Base-by-base conservation (phyloP, 2,329 filamentous ascomycete species). In the Scleromitrula shiraiana region DNA sequence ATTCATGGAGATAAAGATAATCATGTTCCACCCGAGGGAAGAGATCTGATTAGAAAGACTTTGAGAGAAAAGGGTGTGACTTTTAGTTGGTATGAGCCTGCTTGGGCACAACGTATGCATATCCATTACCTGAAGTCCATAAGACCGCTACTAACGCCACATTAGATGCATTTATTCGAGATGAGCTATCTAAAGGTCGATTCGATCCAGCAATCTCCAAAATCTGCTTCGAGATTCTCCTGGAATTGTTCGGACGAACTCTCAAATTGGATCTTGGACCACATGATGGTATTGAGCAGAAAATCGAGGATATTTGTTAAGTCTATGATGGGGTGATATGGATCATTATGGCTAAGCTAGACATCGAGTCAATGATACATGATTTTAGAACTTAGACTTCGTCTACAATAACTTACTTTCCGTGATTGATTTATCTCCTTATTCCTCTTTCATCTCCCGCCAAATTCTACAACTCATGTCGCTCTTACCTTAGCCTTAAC, bases 1-100 rank as follows among this genome's bases (percentile, higher is more conserved):
- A 94, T 96, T 62, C 95, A 95, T 64, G 90, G 90, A 45, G 85
- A 94, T 67, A 82, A 85, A 64, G 90, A 96, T 66, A 95, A 82
- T 50, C 90, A 96, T 65, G 89, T 96, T 12, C 88, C 88, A 2
- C 80, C 88, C 30, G 78, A 78, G 33, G 90, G 90, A 2, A 76
- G 90, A 15, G 88, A 95, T 66, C 67, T 94, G 56, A 93, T 95
- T 64, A 79, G 89, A 50, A 79, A 79, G 64, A 90, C 88, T 52
- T 72, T 95, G 59, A 81, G 90, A 59, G 87, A 88, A 19, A 79
- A 82, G 5, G 84, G 83, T 8, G 76, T 83, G 5, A 73, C 76
- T 8, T 90, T 91, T 61, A 84, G 80, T 62, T 95, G 88, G 65
- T 88, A 93, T 68, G 90, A 96, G 69, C 81, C 86, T 55, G 86